These are phyloP conservation scores for Orobanche coerulescens DNA, from an alignment of 257 asterid genomes.

Conservation along the genomic window DNA sequence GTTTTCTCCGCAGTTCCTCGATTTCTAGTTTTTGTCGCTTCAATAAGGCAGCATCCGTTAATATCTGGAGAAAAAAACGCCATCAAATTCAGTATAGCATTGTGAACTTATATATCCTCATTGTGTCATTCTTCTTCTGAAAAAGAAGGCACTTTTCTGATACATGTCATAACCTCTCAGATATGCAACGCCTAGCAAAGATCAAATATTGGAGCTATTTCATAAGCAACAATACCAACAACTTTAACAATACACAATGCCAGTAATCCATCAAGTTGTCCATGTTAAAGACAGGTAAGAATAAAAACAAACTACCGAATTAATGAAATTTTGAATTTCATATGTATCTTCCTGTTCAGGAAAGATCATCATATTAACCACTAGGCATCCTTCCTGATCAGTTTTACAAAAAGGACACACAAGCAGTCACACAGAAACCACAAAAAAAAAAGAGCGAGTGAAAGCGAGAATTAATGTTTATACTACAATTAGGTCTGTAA, in stretches of 20 bases:
- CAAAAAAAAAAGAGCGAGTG: no score
- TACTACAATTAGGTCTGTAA: no score
- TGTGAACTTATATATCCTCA: background rate
- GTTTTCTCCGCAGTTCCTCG: slow-evolving; percentile 77
- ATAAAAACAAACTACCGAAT: slow-evolving; percentile 6
- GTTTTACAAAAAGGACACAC: background rate
- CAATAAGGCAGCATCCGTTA: slow-evolving; percentile 90
- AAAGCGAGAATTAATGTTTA: no score
- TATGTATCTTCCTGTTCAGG: background rate
- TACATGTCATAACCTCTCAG: background rate
- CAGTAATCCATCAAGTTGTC: background rate
- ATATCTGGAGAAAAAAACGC: slow-evolving; percentile 43
- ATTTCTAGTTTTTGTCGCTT: slow-evolving; percentile 87
- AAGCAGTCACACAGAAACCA: no score
- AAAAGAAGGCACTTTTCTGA: background rate
- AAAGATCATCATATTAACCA: background rate
- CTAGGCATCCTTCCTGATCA: slow-evolving; percentile 2
- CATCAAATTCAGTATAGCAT: slow-evolving; percentile 9
- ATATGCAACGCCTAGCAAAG: slow-evolving; percentile 1
- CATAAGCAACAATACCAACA: slow-evolving; percentile 6
- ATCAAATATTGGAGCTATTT: background rate
- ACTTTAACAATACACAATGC: background rate
- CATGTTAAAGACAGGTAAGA: background rate
- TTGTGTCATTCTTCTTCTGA: background rate
- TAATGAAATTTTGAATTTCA: background rate